Base-by-base conservation (phyloP, 1,139 yeast species). In the Lodderomyces theae region DNA sequence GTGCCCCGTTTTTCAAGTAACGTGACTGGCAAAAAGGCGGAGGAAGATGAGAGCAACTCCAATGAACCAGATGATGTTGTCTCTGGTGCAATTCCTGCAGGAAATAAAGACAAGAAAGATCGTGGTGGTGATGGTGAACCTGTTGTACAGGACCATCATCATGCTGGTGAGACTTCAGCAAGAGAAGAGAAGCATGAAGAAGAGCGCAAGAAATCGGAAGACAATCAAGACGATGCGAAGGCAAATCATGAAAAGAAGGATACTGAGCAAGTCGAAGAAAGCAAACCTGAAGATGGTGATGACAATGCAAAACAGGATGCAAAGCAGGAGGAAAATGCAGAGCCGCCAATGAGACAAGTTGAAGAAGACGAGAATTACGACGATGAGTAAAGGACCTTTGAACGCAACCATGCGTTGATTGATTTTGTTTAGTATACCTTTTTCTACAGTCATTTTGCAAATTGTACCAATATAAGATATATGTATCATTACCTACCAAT, bases 351-450 rank as follows among this genome's bases (percentile, higher is more conserved):
- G 58, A 74, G 95, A 54, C 76, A 81, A 51, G 81, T 86, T 19
- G 90, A 83, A 40, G 95, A 86, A 54, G 95, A 86, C 56, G 90
- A 84, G 55, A 78, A 86, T 57, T 86, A 86, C 57, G 95, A 86
- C 57, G 94, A 84, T 44, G 88, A 77, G 30, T 75, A 66, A 39
- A 28, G 4, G 10, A 18, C 11, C 17, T 12, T 18, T n/a, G n/a
- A n/a, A n/a, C n/a, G n/a, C n/a, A n/a, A n/a, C n/a, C n/a, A n/a
- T n/a, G n/a, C n/a, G n/a, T n/a, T n/a, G n/a, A n/a, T n/a, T n/a
- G n/a, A n/a, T 10, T 15, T 34, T 31, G 26, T 15, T 13, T 38
- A 21, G 31, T 34, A 24, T 18, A n/a, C 18, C 5, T 21, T 36
- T 29, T 28, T 30, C n/a, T 26, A 21, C 15, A 12, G 15, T 26